Percentiles rank a stretch among this genome's conserved stretches.
Conservation (phyloP, 208 protist species). For the Trypanosoma platydactyli region DNA sequence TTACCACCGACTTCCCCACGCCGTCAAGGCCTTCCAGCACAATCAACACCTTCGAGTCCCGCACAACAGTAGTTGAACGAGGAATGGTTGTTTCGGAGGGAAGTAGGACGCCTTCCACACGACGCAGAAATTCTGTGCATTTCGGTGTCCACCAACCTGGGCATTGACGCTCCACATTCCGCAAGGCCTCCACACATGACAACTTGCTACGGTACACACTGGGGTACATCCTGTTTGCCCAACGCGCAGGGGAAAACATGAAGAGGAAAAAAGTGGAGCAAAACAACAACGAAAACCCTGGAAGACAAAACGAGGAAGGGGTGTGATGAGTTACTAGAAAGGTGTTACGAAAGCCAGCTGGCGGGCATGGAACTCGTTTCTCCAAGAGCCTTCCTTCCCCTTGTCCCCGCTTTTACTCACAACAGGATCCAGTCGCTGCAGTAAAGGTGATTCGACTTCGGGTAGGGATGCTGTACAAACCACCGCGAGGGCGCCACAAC, state of each 20-base stretch:
- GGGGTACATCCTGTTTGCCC: slow-evolving; percentile 12
- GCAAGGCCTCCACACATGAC: slow-evolving; percentile 43
- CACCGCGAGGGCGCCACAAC: slow-evolving; percentile 72
- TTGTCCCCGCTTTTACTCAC: slow-evolving; percentile 8
- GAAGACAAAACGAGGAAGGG: slow-evolving; percentile 24
- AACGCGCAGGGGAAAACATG: slow-evolving; percentile 16
- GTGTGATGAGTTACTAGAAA: neutral
- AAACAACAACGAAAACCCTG: neutral
- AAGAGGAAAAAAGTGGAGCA: neutral
- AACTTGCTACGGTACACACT: slow-evolving; percentile 49
- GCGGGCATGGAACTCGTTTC: neutral
- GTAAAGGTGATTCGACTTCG: slow-evolving; percentile 76
- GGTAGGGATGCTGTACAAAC: slow-evolving; percentile 81
- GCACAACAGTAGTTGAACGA: neutral
- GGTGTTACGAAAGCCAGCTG: neutral
- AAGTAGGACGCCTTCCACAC: slow-evolving; percentile 2
- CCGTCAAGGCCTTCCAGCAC: slow-evolving; percentile 74
- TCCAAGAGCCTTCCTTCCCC: neutral
- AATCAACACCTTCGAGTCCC: slow-evolving; percentile 33
- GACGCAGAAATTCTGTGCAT: slow-evolving; percentile 42
- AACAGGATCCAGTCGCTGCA: slow-evolving; percentile 71
- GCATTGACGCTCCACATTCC: slow-evolving; percentile 26
- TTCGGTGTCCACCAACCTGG: slow-evolving; percentile 58
- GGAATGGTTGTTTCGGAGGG: neutral
- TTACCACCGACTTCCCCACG: slow-evolving; percentile 61